A percentile compares a stretch with the other conserved stretches of the same genome.
These are phyloP conservation scores for Cadophora sp. DNA, from an alignment of 2,329 filamentous ascomycete genomes.

Conservation along the genomic window DNA sequence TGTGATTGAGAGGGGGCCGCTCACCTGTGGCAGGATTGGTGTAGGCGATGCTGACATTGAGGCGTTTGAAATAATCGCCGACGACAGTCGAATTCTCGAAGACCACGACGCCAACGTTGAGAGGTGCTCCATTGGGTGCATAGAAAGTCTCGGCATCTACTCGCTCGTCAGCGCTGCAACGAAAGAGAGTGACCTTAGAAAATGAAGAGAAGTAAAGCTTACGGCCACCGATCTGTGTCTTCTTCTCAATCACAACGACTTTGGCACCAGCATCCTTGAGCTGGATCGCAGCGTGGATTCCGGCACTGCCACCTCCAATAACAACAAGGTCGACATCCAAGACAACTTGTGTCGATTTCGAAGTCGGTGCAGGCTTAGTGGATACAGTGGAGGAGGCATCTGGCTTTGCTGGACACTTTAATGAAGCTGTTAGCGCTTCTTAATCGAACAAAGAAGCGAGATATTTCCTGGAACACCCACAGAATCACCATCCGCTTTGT, in stretches of 20 bases:
- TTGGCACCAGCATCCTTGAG: conserved; percentile 6
- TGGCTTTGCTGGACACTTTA: not conserved
- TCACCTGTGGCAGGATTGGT: conserved; percentile 1
- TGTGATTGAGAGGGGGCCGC: not conserved
- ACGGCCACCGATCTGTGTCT: conserved; percentile 9
- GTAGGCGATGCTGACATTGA: not conserved
- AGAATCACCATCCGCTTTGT: not conserved
- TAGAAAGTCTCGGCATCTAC: not conserved
- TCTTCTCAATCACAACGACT: conserved; percentile 11
- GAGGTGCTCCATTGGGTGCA: not conserved
- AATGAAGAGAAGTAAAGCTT: not conserved
- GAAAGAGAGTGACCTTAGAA: not conserved
- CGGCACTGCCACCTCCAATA: conserved; percentile 4
- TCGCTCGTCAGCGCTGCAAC: not conserved
- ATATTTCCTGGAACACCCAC: not conserved
- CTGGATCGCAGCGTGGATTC: conserved; percentile 12
- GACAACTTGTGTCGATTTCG: not conserved
- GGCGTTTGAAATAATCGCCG: conserved; percentile 1
- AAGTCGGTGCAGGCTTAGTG: not conserved
- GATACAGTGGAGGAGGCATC: not conserved
- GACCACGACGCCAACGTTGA: conserved; percentile 1
- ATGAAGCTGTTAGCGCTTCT: not conserved
- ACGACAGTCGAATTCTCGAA: conserved; percentile 13
- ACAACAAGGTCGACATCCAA: conserved; percentile 2
- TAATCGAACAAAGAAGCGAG: not conserved